Evolutionary conservation across 495 filamentous ascomycete genomes (phyloP).

Genomic region (Penicillium crystallinum): DNA sequence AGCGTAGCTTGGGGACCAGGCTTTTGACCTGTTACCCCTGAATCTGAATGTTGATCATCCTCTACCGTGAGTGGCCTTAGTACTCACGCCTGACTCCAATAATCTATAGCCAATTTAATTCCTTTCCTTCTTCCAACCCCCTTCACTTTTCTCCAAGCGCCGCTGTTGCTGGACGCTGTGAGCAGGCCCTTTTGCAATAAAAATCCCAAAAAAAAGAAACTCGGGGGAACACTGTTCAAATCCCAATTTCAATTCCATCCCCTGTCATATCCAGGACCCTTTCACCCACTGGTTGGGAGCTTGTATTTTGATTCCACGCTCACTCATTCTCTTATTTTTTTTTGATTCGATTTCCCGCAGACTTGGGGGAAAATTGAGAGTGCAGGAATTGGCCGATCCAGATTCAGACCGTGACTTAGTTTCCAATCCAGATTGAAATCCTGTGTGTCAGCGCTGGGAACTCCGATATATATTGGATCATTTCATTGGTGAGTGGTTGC

Average conservation of each 20-base stretch:
- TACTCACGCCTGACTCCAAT: neutral
- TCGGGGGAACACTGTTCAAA: constrained; percentile 6
- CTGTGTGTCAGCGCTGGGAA: neutral
- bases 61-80: neutral
- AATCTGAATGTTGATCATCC: constrained; percentile 4
- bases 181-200: constrained; percentile 34
- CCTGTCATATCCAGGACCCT: constrained; percentile 14
- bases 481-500: neutral
- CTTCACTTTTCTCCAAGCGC: constrained; percentile 31
- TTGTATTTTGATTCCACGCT: constrained; percentile 13
- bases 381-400: neutral
- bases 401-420: neutral
- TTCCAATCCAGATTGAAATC: neutral
- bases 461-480: neutral
- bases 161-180: constrained; percentile 40
- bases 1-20: too few relatives aligned
- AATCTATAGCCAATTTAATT: neutral
- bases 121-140: constrained; percentile 15
- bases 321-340: constrained; percentile 2
- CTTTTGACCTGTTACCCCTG: constrained; percentile 34
- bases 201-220: constrained; percentile 11
- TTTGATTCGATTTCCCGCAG: neutral
- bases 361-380: neutral
- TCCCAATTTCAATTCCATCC: constrained; percentile 21
- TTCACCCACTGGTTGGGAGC: constrained; percentile 28